Conservation (phyloP, 2,329 filamentous ascomycete species). For the Colletotrichum spinosum region DNA sequence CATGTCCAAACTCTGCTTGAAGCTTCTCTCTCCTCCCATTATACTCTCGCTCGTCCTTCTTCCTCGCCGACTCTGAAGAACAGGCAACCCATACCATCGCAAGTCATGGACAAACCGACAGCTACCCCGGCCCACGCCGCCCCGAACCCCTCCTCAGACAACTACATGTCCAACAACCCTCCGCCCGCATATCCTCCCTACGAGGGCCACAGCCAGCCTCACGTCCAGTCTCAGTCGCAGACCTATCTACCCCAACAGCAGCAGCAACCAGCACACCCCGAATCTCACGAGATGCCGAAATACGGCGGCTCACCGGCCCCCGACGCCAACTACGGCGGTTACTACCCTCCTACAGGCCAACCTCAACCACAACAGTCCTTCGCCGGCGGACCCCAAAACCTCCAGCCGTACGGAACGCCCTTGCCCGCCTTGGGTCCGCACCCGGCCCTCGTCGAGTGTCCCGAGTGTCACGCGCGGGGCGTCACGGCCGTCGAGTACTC, state of each 20-base stretch:
- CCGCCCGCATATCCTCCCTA: constrained; percentile 11
- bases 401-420: constrained; percentile 36
- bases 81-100: not conserved
- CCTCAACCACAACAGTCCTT: constrained; percentile 15
- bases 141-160: constrained; percentile 9
- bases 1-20: not conserved
- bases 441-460: constrained; percentile 39
- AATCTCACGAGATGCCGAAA: constrained; percentile 23
- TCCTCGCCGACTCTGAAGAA: not conserved
- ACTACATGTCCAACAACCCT: constrained; percentile 13
- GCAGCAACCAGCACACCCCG: constrained; percentile 10
- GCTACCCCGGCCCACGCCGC: constrained; percentile 5
- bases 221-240: no score
- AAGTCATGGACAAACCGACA: constrained; percentile 27
- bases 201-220: not conserved
- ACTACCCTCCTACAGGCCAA: constrained; percentile 7
- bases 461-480: constrained; percentile 40
- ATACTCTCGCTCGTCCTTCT: not conserved
- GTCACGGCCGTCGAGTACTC: constrained; percentile 39
- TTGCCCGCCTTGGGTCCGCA: constrained; percentile 37
- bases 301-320: constrained; percentile 21
- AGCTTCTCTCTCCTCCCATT: no score
- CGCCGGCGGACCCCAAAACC: constrained; percentile 31
- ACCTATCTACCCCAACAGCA: not conserved
- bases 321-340: constrained; percentile 9